These are phyloP conservation scores for Biscogniauxia mediterranea DNA, from an alignment of 2,329 filamentous ascomycete species.

Conservation along the genomic window DNA sequence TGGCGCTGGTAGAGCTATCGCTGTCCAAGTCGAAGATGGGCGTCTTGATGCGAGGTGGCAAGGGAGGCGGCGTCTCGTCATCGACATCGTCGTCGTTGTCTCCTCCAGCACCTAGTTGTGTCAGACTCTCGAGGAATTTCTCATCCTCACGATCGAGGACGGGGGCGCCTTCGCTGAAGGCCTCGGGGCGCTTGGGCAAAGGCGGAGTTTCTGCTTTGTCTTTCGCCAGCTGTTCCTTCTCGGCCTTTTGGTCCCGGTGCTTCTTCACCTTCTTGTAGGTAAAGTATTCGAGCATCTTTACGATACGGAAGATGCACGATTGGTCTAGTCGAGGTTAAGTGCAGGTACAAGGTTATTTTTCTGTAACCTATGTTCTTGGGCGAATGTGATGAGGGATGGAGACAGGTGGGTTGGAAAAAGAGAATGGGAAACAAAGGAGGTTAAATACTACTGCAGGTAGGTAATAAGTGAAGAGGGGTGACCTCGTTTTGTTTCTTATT, in stretches of 20 bases:
- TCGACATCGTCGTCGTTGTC: slow-evolving; percentile 41
- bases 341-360: not conserved
- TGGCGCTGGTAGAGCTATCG: slow-evolving; percentile 37
- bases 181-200: not conserved
- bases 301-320: slow-evolving; percentile 4
- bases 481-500: no score
- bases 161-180: slow-evolving; percentile 34
- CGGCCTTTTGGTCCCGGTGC: slow-evolving; percentile 49
- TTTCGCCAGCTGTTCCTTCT: slow-evolving; percentile 25
- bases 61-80: slow-evolving; percentile 45
- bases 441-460: no score
- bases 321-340: not conserved
- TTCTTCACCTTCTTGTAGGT: slow-evolving; percentile 63
- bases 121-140: slow-evolving; percentile 55
- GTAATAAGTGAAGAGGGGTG: no score
- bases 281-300: slow-evolving; percentile 62
- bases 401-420: no score
- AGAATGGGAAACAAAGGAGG: no score
- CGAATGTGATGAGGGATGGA: not conserved
- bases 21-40: slow-evolving; percentile 50
- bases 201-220: slow-evolving; percentile 12
- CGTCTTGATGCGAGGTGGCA: slow-evolving; percentile 53
- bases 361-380: not conserved
- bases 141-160: slow-evolving; percentile 58
- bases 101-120: slow-evolving; percentile 34